These are phyloP conservation scores for Leucoagaricus sp. DNA, from an alignment of 1,284 basidiomycete species.

Conservation along the genomic window DNA sequence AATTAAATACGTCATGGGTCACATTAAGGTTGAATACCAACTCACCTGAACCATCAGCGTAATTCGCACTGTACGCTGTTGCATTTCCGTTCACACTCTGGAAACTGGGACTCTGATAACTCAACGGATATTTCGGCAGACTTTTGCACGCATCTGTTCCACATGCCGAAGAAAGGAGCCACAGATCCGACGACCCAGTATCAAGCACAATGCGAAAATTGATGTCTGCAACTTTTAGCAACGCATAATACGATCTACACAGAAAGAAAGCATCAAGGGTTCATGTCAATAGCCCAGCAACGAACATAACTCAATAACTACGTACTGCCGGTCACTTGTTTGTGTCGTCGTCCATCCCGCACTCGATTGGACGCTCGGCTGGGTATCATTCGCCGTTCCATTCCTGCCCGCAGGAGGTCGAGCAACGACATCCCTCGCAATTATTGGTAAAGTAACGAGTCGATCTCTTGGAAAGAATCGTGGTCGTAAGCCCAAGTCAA, in stretches of 20 bases:
- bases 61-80: slow-evolving; percentile 59
- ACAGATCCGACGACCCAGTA: slow-evolving; percentile 76
- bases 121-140: slow-evolving; percentile 67
- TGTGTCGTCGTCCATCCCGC: slow-evolving; percentile 43
- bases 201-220: slow-evolving; percentile 72
- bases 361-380: slow-evolving; percentile 22
- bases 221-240: slow-evolving; percentile 59
- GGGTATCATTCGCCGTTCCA: slow-evolving; percentile 16
- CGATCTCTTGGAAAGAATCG: slow-evolving; percentile 8
- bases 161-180: slow-evolving; percentile 69
- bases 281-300: neutral
- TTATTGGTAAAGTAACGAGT: slow-evolving; percentile 7
- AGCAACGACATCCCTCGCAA: neutral
- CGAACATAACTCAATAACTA: slow-evolving; percentile 14
- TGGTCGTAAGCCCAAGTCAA: neutral
- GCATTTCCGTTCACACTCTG: slow-evolving; percentile 56
- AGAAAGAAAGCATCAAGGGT: neutral
- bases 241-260: slow-evolving; percentile 62
- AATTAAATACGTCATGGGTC: neutral
- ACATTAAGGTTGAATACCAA: slow-evolving; percentile 17
- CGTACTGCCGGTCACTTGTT: slow-evolving; percentile 51
- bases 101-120: slow-evolving; percentile 67
- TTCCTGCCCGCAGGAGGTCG: neutral
- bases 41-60: slow-evolving; percentile 69
- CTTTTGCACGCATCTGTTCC: slow-evolving; percentile 49